Percentiles rank a stretch among this genome's conserved stretches.
Conservation (phyloP, 2,329 filamentous ascomycete genomes). For the Exophiala alcalophila region DNA sequence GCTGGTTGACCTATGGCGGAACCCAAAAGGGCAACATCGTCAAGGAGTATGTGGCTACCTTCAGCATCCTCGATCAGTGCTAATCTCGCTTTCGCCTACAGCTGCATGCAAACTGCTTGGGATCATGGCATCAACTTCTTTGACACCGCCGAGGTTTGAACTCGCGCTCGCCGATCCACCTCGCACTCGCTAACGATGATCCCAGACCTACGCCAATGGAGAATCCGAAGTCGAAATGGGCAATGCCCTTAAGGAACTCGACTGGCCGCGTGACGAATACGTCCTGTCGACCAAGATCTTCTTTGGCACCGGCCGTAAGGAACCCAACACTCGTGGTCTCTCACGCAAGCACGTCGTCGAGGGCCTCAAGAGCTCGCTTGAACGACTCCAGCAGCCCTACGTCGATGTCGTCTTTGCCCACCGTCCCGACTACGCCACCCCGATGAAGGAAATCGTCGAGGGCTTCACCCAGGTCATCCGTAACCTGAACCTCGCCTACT, state of each 20-base stretch:
- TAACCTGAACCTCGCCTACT: constrained; percentile 61
- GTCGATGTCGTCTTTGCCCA: constrained; percentile 70
- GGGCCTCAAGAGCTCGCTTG: constrained; percentile 58
- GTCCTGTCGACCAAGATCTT: constrained; percentile 57
- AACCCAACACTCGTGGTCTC: constrained; percentile 63
- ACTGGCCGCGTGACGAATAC: constrained; percentile 56
- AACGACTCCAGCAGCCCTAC: constrained; percentile 63
- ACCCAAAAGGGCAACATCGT: constrained; percentile 59
- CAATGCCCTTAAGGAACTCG: constrained; percentile 54
- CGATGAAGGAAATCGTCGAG: constrained; percentile 68
- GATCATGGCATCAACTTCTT: constrained; percentile 58
- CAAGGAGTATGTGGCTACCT: constrained; percentile 47
- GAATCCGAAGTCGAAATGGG: constrained; percentile 56
- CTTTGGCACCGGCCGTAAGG: constrained; percentile 41
- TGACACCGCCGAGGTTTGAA: constrained; percentile 53
- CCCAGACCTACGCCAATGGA: constrained; percentile 48
- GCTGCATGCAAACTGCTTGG: constrained; percentile 53
- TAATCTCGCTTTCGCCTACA: constrained; percentile 20
- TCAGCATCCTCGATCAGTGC: not conserved
- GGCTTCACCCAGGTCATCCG: constrained; percentile 69
- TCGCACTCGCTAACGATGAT: constrained; percentile 9
- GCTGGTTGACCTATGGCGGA: constrained; percentile 51
- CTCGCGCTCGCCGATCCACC: not conserved
- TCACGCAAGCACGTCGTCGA: constrained; percentile 69
- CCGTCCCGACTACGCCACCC: constrained; percentile 59